Evolutionary conservation across 345 rosid genomes (phyloP), one percentile per base, ranked within the genome.

Genomic region (Arabis alpina): DNA sequence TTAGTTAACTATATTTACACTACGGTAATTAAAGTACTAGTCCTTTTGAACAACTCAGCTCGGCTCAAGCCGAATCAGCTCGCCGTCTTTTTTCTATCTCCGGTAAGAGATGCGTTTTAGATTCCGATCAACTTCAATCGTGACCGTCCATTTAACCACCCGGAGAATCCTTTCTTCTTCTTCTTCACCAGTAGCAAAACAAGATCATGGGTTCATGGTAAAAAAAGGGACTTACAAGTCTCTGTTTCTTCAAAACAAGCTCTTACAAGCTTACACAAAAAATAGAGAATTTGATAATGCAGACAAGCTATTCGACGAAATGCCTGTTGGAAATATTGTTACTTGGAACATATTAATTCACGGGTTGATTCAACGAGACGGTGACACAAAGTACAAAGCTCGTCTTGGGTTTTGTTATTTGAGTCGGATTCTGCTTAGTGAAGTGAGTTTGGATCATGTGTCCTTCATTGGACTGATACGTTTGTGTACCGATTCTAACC

Each of bases 341-440:
- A 80, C 87, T 3, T 92, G 86, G 92, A 88, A 85, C 76, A 84
- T 85, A 2, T 36, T 84, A 75, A 85, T 88, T 57, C 81, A 83
- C 61, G 88, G 85, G 8, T 37, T 59, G 37, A 42, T 79, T 8
- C 60, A 74, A 13, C 32, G 68, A 8, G 72, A 61, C 25, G 14
- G 74, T 15, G 42, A 64, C 25, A 14, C 9, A 10, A 67, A 10
- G 4, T 23, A 51, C 2, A 68, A 27, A 73, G 30, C 68, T 19
- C 40, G 34, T 51, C 32, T 77, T 50, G 71, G 80, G 37, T 68
- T 79, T 74, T 70, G 37, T 76, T 83, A 41, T 58, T 79, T 86
- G 61, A 84, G 68, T 63, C 75, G 75, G 68, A 80, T 84, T 86
- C 68, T 86, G 77, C 28, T 50, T 3, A 72, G 76, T 43, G 76